Percentiles rank a stretch among this genome's conserved stretches.
Evolutionary conservation across 1,284 basidiomycete species (phyloP).

Genomic region (Papiliotrema flavescens): DNA sequence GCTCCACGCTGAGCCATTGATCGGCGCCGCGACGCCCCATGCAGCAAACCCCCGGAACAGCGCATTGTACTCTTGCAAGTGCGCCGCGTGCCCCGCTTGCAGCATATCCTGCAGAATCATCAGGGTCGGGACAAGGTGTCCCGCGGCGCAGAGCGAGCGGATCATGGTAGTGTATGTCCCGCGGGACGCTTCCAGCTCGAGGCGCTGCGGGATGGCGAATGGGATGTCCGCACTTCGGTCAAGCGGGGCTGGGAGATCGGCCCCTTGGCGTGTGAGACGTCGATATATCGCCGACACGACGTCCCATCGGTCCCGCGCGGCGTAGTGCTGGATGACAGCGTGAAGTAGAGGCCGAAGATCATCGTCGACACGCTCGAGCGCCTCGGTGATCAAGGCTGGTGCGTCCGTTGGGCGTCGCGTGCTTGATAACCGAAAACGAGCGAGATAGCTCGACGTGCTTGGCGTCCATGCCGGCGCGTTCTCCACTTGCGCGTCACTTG

Average conservation of each 20-base stretch:
- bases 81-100: slow-evolving; percentile 34
- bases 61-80: slow-evolving; percentile 56
- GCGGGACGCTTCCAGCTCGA: too few species aligned
- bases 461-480: too few species aligned
- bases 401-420: too few species aligned
- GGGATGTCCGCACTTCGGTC: too few species aligned
- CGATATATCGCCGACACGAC: slow-evolving; percentile 55
- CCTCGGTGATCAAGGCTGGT: too few species aligned
- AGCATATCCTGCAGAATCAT: slow-evolving; percentile 69
- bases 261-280: not conserved
- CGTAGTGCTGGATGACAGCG: slow-evolving; percentile 66
- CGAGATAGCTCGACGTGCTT: too few species aligned
- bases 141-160: slow-evolving; percentile 65
- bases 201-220: too few species aligned
- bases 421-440: too few species aligned
- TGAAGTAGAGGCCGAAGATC: too few species aligned
- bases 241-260: slow-evolving; percentile 40
- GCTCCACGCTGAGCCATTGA: not conserved
- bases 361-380: too few species aligned
- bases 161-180: slow-evolving; percentile 65
- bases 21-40: slow-evolving; percentile 23
- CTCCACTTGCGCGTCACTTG: too few species aligned
- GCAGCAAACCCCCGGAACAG: slow-evolving; percentile 73
- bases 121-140: slow-evolving; percentile 61
- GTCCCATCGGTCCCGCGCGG: slow-evolving; percentile 56